phyloP scores from a whole-genome alignment of 2,329 filamentous ascomycete genomes.

The Fusarium algeriense region DNA sequence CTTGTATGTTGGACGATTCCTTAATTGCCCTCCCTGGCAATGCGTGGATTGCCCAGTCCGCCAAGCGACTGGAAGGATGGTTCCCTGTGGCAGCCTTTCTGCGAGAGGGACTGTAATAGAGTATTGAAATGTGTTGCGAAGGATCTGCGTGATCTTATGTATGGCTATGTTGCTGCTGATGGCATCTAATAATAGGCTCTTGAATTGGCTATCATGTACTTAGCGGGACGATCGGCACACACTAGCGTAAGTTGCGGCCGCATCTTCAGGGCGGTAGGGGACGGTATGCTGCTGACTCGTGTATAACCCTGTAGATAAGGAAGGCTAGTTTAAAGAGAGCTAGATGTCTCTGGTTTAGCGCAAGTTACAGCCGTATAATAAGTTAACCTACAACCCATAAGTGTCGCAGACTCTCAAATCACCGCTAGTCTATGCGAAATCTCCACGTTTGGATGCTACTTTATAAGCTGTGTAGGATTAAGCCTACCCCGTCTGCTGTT shows the following conservation, averaged over 20 bases:
- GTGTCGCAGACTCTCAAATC: neutral
- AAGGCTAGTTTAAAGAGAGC: too few relatives aligned
- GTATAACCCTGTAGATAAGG: neutral
- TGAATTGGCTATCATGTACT: neutral
- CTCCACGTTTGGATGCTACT: neutral
- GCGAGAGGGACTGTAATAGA: too few relatives aligned
- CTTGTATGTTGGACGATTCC: neutral
- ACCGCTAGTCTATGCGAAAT: neutral
- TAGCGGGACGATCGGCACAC: neutral
- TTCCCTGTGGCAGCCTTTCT: too few relatives aligned
- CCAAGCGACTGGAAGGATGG: neutral
- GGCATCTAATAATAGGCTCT: neutral
- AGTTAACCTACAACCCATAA: neutral
- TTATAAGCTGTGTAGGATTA: neutral
- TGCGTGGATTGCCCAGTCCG: too few relatives aligned
- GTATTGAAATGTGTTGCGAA: too few relatives aligned
- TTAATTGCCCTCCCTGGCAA: neutral
- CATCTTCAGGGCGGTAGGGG: neutral
- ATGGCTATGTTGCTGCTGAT: too few relatives aligned
- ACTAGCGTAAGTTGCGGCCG: neutral
- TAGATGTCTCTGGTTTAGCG: neutral
- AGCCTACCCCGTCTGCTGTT: neutral
- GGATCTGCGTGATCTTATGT: too few relatives aligned
- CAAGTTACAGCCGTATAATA: neutral
- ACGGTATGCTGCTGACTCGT: neutral